A percentile compares a stretch with the other conserved stretches of the same genome.
Conservation (phyloP, 805 yeast species). For the Starmerella stellata region DNA sequence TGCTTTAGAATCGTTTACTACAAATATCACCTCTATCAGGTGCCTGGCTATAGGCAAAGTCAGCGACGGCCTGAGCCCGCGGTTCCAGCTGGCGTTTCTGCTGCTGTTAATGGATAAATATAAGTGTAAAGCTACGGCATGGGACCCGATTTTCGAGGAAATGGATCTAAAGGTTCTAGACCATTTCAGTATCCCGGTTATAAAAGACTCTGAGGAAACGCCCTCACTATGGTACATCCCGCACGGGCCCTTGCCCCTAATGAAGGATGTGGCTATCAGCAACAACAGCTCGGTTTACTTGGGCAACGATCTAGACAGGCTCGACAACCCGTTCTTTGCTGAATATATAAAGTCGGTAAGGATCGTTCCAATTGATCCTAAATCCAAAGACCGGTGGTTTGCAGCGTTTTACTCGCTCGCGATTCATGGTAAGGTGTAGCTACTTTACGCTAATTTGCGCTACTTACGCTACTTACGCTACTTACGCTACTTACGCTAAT, state of each 20-base stretch:
- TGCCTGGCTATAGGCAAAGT: conserved; percentile 63
- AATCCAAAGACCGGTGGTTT: conserved; percentile 18
- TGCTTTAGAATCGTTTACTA: not conserved
- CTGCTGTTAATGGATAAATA: conserved; percentile 25
- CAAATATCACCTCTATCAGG: conserved; percentile 25
- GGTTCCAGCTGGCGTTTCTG: conserved; percentile 48
- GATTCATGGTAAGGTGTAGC: conserved; percentile 14
- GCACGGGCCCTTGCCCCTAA: conserved; percentile 43
- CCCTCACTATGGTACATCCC: conserved; percentile 41
- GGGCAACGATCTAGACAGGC: conserved; percentile 17
- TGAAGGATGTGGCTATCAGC: conserved; percentile 12
- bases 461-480: too few relatives aligned
- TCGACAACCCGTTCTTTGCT: conserved; percentile 9
- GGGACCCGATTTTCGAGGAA: conserved; percentile 45
- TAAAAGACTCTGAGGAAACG: conserved; percentile 16
- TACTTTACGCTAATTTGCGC: too few relatives aligned
- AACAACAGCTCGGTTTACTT: conserved; percentile 7
- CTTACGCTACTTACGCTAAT: too few relatives aligned
- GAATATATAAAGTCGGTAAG: conserved; percentile 1
- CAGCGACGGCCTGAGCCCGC: conserved; percentile 29
- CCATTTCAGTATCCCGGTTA: conserved; percentile 18
- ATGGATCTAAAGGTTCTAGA: conserved; percentile 28
- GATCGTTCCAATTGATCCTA: conserved; percentile 2
- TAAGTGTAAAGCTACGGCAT: conserved; percentile 29
- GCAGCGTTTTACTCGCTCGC: conserved; percentile 21